These are phyloP conservation scores for Monilinia vaccinii-corymbosi DNA, from an alignment of 2,329 filamentous ascomycete genomes.

Conservation along the genomic window DNA sequence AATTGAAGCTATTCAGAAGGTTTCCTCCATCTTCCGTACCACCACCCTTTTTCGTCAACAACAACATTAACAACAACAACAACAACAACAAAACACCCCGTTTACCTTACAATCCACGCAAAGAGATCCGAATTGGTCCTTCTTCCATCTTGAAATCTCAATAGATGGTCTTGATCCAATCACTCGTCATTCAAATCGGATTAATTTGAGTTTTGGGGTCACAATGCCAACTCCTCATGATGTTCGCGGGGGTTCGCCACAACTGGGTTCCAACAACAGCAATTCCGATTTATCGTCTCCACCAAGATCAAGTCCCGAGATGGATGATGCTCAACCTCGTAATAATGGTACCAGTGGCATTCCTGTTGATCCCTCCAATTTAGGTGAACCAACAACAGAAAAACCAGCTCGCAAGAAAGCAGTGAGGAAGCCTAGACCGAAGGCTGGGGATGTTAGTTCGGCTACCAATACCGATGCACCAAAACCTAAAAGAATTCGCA, in stretches of 20 bases:
- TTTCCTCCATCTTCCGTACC: not conserved
- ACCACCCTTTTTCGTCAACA: conserved; percentile 11
- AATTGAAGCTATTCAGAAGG: conserved; percentile 27
- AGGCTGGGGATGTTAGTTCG: conserved; percentile 31
- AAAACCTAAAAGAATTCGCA: conserved; percentile 43
- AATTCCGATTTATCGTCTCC: conserved; percentile 43
- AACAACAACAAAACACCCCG: not conserved
- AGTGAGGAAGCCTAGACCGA: conserved; percentile 53
- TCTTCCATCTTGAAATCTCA: not conserved
- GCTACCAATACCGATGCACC: conserved; percentile 34
- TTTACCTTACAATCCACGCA: not conserved
- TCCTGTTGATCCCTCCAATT: conserved; percentile 18
- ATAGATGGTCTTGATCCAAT: not conserved
- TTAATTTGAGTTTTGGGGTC: not conserved
- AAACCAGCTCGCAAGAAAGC: conserved; percentile 46
- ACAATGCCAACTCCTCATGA: conserved; percentile 6
- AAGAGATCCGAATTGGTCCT: not conserved
- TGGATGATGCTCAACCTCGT: conserved; percentile 25
- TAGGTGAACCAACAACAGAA: conserved; percentile 11
- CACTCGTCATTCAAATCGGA: not conserved
- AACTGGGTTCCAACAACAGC: conserved; percentile 11
- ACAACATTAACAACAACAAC: not conserved
- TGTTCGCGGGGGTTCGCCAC: conserved; percentile 9
- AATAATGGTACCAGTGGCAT: conserved; percentile 19
- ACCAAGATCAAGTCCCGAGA: conserved; percentile 41